Base-by-base conservation (phyloP, 2,329 filamentous ascomycete genomes). In the Onygenales sp. region DNA sequence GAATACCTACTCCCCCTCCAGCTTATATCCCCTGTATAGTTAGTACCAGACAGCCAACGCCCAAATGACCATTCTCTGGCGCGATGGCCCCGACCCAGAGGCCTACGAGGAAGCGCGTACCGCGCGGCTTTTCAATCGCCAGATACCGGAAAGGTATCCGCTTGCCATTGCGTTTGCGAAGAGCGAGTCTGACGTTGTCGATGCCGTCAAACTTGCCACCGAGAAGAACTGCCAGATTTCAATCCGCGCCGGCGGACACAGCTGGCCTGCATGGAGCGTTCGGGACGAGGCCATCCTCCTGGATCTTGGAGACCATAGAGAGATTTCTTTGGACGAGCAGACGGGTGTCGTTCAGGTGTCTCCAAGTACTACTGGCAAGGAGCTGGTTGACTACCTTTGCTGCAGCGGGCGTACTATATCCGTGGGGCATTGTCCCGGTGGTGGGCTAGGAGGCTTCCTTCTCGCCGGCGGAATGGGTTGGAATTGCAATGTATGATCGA, bases 401-500 rank as follows among this genome's bases (percentile, higher is more conserved):
- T 6, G 6, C 2, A 31, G 11, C 11, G 21, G 32, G 11, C 33
- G 46, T 31, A 49, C 34, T 17, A 21, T 49, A 11, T 33, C 31
- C 11, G 36, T 49, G 6, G 46, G 46, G 13, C 46, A 49, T 33
- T 49, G 46, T n/a, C 46, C 46, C 13, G 46, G 34, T 31, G 46
- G 32, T 11, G 46, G 33, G 21, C 32, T 49, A n/a, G 46, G 46
- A 3, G 46, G 46, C 13, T 49, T 49, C 34, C 46, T 49, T 13
- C 46, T 49, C 6, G 46, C 33, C 14, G 46, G 46, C 9, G 46
- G 46, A 7, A 39, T 49, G 46, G 46, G 46, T 11, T 49, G 46
- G 46, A 49, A 49, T 49, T 49, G 33, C 36, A 49, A 49, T 11
- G 46, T 49, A 49, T 49, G 46, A 31, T 14, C 33, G 32, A 17